These are phyloP conservation scores for Rhytidiadelphus loreus DNA, from an alignment of 225 moss, liverwort and hornwort species.

Conservation along the genomic window DNA sequence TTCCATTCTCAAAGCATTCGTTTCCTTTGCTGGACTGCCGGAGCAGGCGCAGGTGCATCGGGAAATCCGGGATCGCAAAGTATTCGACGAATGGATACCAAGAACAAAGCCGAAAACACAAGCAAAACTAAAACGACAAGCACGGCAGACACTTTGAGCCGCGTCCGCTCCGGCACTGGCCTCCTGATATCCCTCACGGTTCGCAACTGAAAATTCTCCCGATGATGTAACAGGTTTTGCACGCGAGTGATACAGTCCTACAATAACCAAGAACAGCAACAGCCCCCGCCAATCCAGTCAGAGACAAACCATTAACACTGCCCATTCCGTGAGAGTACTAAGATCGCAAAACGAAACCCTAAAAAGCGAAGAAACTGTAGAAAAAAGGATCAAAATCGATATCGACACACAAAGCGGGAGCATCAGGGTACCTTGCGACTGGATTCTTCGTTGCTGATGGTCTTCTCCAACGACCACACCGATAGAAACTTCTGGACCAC, in stretches of 20 bases:
- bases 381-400: background rate
- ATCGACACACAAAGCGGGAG: background rate
- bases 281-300: background rate
- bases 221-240: background rate
- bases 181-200: fast-evolving
- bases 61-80: background rate
- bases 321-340: background rate
- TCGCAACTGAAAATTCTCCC: background rate
- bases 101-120: constrained; percentile 9
- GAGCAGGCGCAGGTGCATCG: background rate
- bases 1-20: background rate
- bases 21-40: background rate
- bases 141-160: background rate
- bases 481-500: background rate
- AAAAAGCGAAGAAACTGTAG: background rate
- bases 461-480: background rate
- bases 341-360: background rate
- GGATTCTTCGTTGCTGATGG: constrained; percentile 1
- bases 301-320: background rate
- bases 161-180: background rate
- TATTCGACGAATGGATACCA: background rate
- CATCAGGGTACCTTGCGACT: background rate
- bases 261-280: background rate
- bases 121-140: background rate
- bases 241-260: background rate